These are phyloP conservation scores for Mrakiaceae sp. DNA, from an alignment of 1,284 basidiomycete species.

Conservation along the genomic window DNA sequence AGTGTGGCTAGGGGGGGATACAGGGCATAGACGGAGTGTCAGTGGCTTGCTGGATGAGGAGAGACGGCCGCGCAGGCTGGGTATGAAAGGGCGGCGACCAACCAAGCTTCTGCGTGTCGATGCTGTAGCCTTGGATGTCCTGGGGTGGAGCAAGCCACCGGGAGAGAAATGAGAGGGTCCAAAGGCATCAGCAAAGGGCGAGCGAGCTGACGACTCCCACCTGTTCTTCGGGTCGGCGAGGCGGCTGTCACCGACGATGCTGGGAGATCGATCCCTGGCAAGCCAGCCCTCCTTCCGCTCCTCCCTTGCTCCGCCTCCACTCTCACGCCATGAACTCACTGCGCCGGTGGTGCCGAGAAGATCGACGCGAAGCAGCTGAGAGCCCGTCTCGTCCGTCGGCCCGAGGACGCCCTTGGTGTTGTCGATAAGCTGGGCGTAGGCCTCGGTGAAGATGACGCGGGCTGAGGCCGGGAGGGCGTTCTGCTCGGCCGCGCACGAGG, in stretches of 20 bases:
- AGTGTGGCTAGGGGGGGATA: constrained; percentile 53
- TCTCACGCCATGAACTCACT: neutral
- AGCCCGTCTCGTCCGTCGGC: constrained; percentile 24
- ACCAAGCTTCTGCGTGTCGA: constrained; percentile 54
- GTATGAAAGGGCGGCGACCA: constrained; percentile 26
- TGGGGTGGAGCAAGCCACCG: constrained; percentile 21
- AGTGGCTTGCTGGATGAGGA: neutral
- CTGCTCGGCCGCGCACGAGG: neutral
- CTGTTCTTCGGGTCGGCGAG: constrained; percentile 56
- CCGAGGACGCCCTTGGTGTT: constrained; percentile 30
- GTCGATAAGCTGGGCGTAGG: constrained; percentile 60
- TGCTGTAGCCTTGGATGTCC: constrained; percentile 49
- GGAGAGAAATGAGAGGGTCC: too few relatives aligned
- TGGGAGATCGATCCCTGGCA: constrained; percentile 23
- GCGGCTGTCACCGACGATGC: constrained; percentile 2
- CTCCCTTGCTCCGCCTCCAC: neutral
- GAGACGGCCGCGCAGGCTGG: constrained; percentile 13
- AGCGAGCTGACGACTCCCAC: constrained; percentile 40
- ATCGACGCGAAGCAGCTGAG: constrained; percentile 31
- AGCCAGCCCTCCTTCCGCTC: neutral
- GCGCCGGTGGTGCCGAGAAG: constrained; percentile 26
- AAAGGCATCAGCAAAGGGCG: too few relatives aligned
- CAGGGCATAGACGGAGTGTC: neutral
- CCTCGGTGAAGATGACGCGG: constrained; percentile 48
- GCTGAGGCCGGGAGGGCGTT: too few relatives aligned